phyloP scores from a whole-genome alignment of 2,329 filamentous ascomycete species.

The Ilyonectria mors-panacis region DNA sequence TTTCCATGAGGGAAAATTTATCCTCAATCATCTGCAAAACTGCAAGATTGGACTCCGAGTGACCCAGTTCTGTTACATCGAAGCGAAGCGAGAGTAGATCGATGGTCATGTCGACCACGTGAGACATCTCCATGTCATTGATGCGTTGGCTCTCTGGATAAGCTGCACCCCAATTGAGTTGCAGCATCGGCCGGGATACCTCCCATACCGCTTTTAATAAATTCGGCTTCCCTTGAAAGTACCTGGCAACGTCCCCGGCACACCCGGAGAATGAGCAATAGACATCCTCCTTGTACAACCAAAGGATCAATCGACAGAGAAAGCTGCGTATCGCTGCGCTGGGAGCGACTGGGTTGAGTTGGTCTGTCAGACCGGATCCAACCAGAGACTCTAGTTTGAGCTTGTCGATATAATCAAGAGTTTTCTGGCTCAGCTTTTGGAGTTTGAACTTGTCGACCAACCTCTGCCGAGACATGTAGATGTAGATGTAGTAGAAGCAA shows the following conservation, averaged over 20 bases:
- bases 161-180: constrained; percentile 7
- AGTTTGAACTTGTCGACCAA: constrained; percentile 1
- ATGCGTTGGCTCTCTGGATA: constrained; percentile 5
- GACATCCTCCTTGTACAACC: constrained; percentile 16
- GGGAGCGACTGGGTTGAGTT: neutral
- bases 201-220: constrained; percentile 6
- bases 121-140: constrained; percentile 5
- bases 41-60: neutral
- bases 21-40: neutral
- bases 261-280: constrained; percentile 3
- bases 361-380: neutral
- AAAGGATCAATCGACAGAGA: constrained; percentile 13
- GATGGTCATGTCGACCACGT: constrained; percentile 11
- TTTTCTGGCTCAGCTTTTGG: constrained; percentile 1
- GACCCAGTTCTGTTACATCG: constrained; percentile 1
- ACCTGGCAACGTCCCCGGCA: constrained; percentile 2
- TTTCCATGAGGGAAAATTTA: neutral
- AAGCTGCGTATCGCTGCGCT: neutral
- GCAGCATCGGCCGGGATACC: neutral
- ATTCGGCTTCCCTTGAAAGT: constrained; percentile 3
- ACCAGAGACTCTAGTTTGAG: neutral
- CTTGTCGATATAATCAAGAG: neutral
- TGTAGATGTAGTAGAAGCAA: constrained; percentile 14
- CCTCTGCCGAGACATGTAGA: constrained; percentile 4
- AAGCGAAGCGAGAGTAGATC: constrained; percentile 1